Conservation (phyloP, 208 protist genomes). For the Crithidia thermophila region DNA sequence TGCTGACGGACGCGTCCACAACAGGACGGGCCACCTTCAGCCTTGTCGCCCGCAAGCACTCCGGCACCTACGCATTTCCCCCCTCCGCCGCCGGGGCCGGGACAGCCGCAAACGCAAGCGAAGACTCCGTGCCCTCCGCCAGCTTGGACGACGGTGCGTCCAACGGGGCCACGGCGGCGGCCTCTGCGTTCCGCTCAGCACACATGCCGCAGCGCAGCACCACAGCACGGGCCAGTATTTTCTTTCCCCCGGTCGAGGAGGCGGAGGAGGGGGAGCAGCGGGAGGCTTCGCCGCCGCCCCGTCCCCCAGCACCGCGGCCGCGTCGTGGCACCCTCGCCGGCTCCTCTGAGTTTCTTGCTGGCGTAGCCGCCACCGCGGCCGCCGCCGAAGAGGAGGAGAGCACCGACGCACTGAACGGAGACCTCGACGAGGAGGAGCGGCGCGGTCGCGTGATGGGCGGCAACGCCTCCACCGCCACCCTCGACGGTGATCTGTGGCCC, state of each 20-base stretch:
- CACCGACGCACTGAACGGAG: no score
- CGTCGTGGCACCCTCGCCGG: conserved; percentile 8
- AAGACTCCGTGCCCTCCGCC: no score
- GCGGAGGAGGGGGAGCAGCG: not conserved
- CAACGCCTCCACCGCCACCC: no score
- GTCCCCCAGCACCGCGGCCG: not conserved
- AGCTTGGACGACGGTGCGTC: no score
- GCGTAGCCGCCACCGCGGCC: not conserved
- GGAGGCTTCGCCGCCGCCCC: not conserved
- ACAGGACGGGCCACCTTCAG: conserved; percentile 2
- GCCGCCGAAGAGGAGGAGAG: not conserved
- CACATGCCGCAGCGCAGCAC: no score
- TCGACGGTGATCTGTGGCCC: not conserved
- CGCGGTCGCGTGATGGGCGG: no score
- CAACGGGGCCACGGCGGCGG: no score
- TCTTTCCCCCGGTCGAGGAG: not conserved
- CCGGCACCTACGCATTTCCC: not conserved
- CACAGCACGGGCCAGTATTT: no score
- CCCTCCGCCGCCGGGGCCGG: not conserved
- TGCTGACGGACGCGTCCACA: not conserved
- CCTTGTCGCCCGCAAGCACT: not conserved
- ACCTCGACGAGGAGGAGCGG: no score
- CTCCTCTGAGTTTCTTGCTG: not conserved
- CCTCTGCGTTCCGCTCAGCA: no score
- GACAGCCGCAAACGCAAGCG: no score